Evolutionary conservation across 176 grass and related monocot genomes (phyloP).

Genomic region (Rhynchospora pubera): DNA sequence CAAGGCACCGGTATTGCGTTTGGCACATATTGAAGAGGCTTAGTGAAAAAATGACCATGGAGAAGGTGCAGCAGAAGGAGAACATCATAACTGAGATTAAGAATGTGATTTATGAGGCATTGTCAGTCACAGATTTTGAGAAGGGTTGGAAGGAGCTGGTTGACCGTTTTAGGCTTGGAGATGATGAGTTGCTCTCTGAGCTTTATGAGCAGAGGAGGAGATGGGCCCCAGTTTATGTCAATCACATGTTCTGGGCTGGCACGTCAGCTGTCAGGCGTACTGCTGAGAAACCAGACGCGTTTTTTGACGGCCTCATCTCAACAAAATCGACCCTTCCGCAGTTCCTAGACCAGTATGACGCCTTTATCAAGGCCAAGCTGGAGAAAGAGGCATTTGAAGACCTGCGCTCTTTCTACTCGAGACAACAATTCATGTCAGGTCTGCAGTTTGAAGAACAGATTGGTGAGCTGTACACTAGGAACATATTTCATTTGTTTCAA

Average conservation of each 20-base stretch:
- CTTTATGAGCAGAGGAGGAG: constrained; percentile 63
- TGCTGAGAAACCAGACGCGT: constrained; percentile 60
- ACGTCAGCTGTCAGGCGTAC: constrained; percentile 57
- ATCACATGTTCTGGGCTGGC: constrained; percentile 83
- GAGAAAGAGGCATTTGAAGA: constrained; percentile 86
- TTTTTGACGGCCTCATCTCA: constrained; percentile 70
- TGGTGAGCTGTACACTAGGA: constrained; percentile 65
- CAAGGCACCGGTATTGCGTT: constrained; percentile 71
- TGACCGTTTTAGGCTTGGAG: constrained; percentile 52
- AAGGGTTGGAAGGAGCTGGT: constrained; percentile 65
- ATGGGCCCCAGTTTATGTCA: constrained; percentile 80
- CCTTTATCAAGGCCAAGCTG: constrained; percentile 58
- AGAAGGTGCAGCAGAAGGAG: constrained; percentile 51
- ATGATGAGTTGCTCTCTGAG: constrained; percentile 60
- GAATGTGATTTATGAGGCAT: constrained; percentile 71
- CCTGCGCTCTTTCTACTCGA: constrained; percentile 78
- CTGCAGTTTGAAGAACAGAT: constrained; percentile 89
- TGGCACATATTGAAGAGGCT: constrained; percentile 84
- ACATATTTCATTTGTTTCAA: constrained; percentile 79
- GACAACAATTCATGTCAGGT: constrained; percentile 68
- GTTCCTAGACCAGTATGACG: constrained; percentile 75
- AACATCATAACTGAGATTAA: constrained; percentile 50
- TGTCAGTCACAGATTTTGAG: constrained; percentile 78
- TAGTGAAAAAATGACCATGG: constrained; percentile 44
- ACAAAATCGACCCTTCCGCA: constrained; percentile 57